Evolutionary conservation across 345 rosid species (phyloP), one percentile per base, ranked within the genome.

Genomic region (Excoecaria agallocha): DNA sequence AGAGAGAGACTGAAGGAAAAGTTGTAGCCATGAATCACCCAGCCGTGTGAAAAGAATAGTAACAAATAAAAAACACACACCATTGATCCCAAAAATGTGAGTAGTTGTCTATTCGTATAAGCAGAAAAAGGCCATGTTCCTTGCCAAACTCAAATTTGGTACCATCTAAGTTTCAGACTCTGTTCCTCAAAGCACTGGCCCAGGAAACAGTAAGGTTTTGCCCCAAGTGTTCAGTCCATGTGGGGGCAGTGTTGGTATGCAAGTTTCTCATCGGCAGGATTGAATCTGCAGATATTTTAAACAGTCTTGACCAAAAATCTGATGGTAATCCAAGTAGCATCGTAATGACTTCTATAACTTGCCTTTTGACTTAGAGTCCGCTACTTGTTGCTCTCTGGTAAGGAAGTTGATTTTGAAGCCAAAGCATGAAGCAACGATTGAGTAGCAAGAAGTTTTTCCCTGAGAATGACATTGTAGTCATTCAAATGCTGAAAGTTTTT

Each of bases 401-500:
- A 35, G 7, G 79, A 62, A 41, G 70, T 12, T 16, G 78, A 70
- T 38, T 70, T 69, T 55, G 79, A 61, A 17, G 73, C 74, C 54
- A 76, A 3, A 15, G 45, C 11, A 52, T 69, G 59, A 13, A 76
- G 74, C 63, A 76, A 62, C 17, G 79, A 69, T 70, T 87, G 93
- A 17, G 89, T 80, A 38, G 87, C 90, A 15, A 84, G 56, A 66
- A 91, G 78, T 69, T 90, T 84, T 71, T 93, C 92, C 79, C 94
- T 87, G 66, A 95, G 83, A 84, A 80, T 79, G 43, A 90, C 82
- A 77, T 95, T 95, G 81, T 93, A 95, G 49, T 91, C 88, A 25
- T 89, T 87, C 57, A 95, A 77, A 24, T 73, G 76, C 69, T 78
- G 83, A 25, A 95, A 84, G 69, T 85, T 90, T 75, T 82, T 91